Percentiles rank a stretch among this genome's conserved stretches.
phyloP scores from a whole-genome alignment of 306 rosid species.

The Albizia julibrissin region DNA sequence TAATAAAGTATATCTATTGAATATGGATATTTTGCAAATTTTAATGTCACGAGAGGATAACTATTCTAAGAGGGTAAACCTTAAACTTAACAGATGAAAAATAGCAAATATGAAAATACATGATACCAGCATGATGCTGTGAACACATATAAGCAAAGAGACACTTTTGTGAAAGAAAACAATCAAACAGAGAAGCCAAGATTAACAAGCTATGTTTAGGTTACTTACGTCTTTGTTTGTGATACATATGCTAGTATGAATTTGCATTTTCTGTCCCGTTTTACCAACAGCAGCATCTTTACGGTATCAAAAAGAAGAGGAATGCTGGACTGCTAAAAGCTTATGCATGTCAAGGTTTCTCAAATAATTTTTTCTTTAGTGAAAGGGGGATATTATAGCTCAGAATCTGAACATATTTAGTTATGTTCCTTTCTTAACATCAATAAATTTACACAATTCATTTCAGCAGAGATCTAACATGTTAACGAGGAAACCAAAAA shows the following conservation, averaged over 20 bases:
- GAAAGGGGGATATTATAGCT: slow-evolving; percentile 1
- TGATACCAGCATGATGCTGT: no score
- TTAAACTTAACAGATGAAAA: no score
- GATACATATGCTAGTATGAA: slow-evolving; percentile 93
- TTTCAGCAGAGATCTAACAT: slow-evolving; percentile 5
- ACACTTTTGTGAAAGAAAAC: slow-evolving; percentile 24
- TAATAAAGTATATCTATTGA: no score
- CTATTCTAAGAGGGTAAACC: no score
- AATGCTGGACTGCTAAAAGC: slow-evolving; percentile 89
- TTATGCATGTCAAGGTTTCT: slow-evolving; percentile 69
- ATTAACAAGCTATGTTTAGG: slow-evolving; percentile 21
- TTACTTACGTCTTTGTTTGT: slow-evolving; percentile 68
- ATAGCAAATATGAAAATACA: no score
- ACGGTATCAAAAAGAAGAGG: slow-evolving; percentile 77
- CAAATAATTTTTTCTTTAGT: slow-evolving; percentile 7
- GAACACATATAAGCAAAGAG: no score
- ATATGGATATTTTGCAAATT: no score
- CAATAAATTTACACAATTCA: not conserved
- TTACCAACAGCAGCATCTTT: slow-evolving; percentile 59
- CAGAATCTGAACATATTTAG: slow-evolving; percentile 8
- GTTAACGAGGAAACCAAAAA: no score
- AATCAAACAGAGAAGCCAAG: slow-evolving; percentile 19
- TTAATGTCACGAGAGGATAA: no score
- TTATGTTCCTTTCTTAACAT: not conserved
- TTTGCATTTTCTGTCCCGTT: slow-evolving; percentile 65